phyloP scores from a whole-genome alignment of 1,284 basidiomycete species.

The Pseudozyma sp. region DNA sequence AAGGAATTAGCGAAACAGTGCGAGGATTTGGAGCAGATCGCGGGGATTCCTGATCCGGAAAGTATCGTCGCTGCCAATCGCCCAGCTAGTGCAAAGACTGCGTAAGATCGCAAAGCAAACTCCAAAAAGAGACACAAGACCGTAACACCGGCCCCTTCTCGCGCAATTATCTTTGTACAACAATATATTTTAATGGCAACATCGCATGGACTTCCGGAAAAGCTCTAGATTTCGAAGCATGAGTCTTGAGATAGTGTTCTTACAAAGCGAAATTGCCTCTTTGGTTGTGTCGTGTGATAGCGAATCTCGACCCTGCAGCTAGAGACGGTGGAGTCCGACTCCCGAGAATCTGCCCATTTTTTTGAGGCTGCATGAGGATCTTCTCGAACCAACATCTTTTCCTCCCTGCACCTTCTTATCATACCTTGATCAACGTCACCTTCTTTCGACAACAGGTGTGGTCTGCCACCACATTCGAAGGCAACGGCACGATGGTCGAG shows the following conservation, averaged over 20 bases:
- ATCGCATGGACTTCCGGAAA: too few relatives aligned
- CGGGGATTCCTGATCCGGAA: conserved; percentile 40
- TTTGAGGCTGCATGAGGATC: conserved; percentile 4
- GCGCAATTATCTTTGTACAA: too few relatives aligned
- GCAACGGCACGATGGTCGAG: conserved; percentile 31
- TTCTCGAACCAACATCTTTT: not conserved
- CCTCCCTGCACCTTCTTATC: not conserved
- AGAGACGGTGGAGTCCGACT: conserved; percentile 4
- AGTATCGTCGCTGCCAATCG: conserved; percentile 34
- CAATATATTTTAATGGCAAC: too few relatives aligned
- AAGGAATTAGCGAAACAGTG: conserved; percentile 52
- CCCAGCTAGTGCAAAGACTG: conserved; percentile 27
- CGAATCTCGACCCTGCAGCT: not conserved
- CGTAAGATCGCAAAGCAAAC: not conserved
- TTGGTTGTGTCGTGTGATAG: not conserved
- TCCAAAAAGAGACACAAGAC: too few relatives aligned
- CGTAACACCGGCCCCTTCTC: too few relatives aligned
- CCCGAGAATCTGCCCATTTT: conserved; percentile 18
- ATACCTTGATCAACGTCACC: not conserved
- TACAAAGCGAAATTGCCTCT: too few relatives aligned
- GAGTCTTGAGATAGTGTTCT: not conserved
- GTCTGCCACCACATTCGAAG: not conserved
- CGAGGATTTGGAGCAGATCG: conserved; percentile 50
- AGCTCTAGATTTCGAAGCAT: not conserved
- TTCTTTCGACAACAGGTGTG: not conserved